phyloP scores from a whole-genome alignment of 768 basidiomycete species.

The Lentinula guzmanii region DNA sequence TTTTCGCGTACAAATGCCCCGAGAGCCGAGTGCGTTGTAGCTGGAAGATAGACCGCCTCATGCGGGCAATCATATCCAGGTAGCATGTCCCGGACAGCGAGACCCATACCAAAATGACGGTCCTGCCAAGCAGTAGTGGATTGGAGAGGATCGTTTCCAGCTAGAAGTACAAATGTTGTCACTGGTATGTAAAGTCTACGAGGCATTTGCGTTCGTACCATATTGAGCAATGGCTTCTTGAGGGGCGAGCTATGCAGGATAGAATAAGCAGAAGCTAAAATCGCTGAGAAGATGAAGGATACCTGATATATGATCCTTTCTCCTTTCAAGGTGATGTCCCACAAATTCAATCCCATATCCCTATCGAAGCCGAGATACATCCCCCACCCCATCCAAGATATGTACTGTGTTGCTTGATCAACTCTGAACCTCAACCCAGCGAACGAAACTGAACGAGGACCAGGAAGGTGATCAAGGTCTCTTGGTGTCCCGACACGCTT shows the following conservation, averaged over 20 bases:
- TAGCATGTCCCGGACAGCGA: conserved; percentile 51
- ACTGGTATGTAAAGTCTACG: neutral
- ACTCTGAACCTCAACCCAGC: conserved; percentile 54
- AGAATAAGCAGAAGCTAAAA: neutral
- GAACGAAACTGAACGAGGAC: conserved; percentile 58
- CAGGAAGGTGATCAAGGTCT: conserved; percentile 60
- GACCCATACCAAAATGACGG: conserved; percentile 59
- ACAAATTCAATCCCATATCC: conserved; percentile 61
- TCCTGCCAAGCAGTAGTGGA: conserved; percentile 58
- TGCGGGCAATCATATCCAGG: conserved; percentile 63
- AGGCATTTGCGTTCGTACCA: conserved; percentile 21
- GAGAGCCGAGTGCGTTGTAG: conserved; percentile 40
- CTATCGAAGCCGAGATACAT: conserved; percentile 57
- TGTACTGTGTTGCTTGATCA: conserved; percentile 41
- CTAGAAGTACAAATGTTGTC: conserved; percentile 11
- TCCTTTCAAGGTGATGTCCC: conserved; percentile 51
- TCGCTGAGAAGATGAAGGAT: neutral
- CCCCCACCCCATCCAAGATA: conserved; percentile 68
- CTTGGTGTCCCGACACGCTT: conserved; percentile 30
- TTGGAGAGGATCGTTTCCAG: conserved; percentile 59
- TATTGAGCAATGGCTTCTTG: conserved; percentile 63
- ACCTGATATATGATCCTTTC: conserved; percentile 62
- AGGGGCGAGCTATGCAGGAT: conserved; percentile 36
- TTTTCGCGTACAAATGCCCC: conserved; percentile 41
- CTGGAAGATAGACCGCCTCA: conserved; percentile 55